phyloP scores from a whole-genome alignment of 345 rosid genomes.

The Eucalyptus tenuipes region DNA sequence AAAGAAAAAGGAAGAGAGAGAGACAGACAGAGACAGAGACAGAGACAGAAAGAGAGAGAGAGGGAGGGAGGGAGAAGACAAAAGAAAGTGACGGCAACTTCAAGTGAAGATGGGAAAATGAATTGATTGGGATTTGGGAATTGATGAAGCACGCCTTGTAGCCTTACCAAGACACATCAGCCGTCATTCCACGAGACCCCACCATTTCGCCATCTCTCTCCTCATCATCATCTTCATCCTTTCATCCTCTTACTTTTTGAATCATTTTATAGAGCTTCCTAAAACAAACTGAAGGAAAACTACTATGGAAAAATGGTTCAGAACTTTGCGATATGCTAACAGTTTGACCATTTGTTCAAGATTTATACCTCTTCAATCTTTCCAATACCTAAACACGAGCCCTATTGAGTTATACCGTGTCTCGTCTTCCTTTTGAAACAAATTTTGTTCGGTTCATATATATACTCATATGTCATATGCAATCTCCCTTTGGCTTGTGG shows the following conservation, averaged over 20 bases:
- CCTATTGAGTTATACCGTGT: neutral
- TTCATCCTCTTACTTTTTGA: neutral
- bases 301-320: neutral
- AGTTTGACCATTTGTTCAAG: neutral
- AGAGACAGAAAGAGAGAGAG: neutral
- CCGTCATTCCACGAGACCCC: neutral
- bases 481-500: neutral
- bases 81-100: neutral
- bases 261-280: neutral
- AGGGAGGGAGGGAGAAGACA: neutral
- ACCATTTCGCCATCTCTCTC: neutral
- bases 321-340: neutral
- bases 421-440: neutral
- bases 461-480: neutral
- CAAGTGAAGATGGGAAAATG: neutral
- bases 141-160: conserved; percentile 26
- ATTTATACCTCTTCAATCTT: neutral
- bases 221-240: neutral
- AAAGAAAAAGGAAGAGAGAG: neutral
- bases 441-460: neutral
- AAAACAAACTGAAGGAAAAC: neutral
- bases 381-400: neutral
- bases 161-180: conserved; percentile 13
- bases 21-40: too few relatives aligned
- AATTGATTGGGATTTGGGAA: conserved; percentile 2